phyloP scores from a whole-genome alignment of 1,284 basidiomycete genomes.

The Ganoderma boninense region DNA sequence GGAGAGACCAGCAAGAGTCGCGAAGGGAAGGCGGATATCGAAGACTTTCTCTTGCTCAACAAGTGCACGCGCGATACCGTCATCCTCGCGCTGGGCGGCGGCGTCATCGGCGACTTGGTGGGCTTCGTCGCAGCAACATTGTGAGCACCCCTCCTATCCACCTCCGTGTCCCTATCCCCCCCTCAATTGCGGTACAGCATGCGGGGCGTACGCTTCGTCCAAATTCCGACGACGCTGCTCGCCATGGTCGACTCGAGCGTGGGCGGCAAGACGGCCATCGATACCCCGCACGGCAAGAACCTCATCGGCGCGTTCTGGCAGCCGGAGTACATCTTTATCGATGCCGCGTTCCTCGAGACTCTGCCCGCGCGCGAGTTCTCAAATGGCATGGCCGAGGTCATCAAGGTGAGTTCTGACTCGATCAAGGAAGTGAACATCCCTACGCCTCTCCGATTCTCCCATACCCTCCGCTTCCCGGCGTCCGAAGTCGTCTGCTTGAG shows the following conservation, averaged over 20 bases:
- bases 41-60: slow-evolving; percentile 92
- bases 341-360: slow-evolving; percentile 94
- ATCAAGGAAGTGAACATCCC: slow-evolving; percentile 29
- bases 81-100: slow-evolving; percentile 93
- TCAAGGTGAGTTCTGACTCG: slow-evolving; percentile 74
- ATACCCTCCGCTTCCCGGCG: not conserved
- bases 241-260: slow-evolving; percentile 99
- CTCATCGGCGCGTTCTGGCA: slow-evolving; percentile 99
- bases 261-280: slow-evolving; percentile 98
- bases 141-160: slow-evolving; percentile 57
- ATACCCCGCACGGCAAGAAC: slow-evolving; percentile 97
- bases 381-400: slow-evolving; percentile 98
- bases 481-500: not conserved
- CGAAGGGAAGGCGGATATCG: slow-evolving; percentile 91
- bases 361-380: slow-evolving; percentile 94
- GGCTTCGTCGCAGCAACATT: slow-evolving; percentile 99
- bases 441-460: not conserved
- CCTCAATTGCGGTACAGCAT: slow-evolving; percentile 56
- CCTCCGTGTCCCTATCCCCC: not conserved
- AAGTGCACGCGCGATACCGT: slow-evolving; percentile 95
- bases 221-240: slow-evolving; percentile 96
- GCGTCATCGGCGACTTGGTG: slow-evolving; percentile 95
- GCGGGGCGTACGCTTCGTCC: slow-evolving; percentile 92
- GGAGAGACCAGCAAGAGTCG: slow-evolving; percentile 95
- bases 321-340: slow-evolving; percentile 97